These are phyloP conservation scores for Evansstolkia leycettana DNA, from an alignment of 495 filamentous ascomycete species.

Conservation along the genomic window DNA sequence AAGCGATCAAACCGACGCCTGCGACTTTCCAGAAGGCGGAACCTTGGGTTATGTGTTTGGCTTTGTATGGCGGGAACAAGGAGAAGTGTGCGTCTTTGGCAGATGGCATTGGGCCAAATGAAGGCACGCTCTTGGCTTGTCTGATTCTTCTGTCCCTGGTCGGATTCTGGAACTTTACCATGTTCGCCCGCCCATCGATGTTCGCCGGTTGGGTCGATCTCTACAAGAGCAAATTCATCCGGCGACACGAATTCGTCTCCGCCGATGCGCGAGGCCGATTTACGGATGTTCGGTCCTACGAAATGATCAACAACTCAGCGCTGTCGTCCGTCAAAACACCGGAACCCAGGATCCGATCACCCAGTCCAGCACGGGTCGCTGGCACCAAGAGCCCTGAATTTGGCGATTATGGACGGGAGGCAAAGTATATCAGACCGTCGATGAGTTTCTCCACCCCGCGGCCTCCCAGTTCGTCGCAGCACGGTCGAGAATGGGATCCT, in stretches of 20 bases:
- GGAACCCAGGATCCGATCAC: constrained; percentile 31
- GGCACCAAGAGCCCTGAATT: constrained; percentile 19
- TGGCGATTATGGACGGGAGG: constrained; percentile 35
- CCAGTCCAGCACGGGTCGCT: constrained; percentile 17
- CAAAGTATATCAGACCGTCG: constrained; percentile 41
- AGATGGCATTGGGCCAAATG: constrained; percentile 38
- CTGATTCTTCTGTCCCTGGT: constrained; percentile 73
- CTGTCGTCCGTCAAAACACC: constrained; percentile 25
- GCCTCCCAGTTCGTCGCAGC: constrained; percentile 27
- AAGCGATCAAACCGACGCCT: constrained; percentile 42
- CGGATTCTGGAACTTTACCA: constrained; percentile 71
- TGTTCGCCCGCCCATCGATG: constrained; percentile 74
- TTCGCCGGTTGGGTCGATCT: constrained; percentile 71
- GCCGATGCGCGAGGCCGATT: constrained; percentile 62
- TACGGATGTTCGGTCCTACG: constrained; percentile 59
- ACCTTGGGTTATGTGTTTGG: constrained; percentile 65
- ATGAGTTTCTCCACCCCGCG: constrained; percentile 49
- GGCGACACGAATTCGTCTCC: constrained; percentile 65
- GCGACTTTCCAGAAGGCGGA: constrained; percentile 39
- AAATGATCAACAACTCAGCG: constrained; percentile 54
- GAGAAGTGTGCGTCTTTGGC: constrained; percentile 49
- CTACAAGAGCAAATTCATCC: constrained; percentile 32
- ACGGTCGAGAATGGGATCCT: constrained; percentile 27
- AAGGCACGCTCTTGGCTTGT: constrained; percentile 69
- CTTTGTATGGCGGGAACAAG: constrained; percentile 45